Conservation (phyloP, 768 basidiomycete species). For the Coprinellus aureogranulatus region DNA sequence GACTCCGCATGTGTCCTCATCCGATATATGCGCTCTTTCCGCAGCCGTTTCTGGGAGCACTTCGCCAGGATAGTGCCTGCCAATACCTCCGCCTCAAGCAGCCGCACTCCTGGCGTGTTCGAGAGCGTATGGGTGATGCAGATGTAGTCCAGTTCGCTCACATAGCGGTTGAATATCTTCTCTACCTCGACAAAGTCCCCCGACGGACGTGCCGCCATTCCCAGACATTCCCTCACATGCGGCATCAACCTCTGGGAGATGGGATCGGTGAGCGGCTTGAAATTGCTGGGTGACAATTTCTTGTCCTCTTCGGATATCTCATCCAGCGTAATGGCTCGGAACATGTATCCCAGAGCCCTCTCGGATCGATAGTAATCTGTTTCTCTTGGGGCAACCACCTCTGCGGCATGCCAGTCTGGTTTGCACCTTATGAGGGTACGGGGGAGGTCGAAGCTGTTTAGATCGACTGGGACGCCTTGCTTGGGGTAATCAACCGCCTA, state of each 20-base stretch:
- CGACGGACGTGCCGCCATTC: slow-evolving; percentile 13
- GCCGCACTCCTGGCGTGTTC: slow-evolving; percentile 47
- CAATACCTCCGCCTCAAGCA: slow-evolving; percentile 74
- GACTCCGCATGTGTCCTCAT: slow-evolving; percentile 58
- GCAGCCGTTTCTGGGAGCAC: slow-evolving; percentile 60
- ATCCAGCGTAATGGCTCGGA: slow-evolving; percentile 55
- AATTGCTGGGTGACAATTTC: slow-evolving; percentile 10
- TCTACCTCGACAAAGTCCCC: slow-evolving; percentile 26
- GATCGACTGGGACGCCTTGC: slow-evolving; percentile 64
- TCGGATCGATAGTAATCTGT: slow-evolving; percentile 71
- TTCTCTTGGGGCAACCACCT: slow-evolving; percentile 49
- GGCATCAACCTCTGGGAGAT: slow-evolving; percentile 34
- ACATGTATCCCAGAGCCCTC: slow-evolving; percentile 70
- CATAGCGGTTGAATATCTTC: slow-evolving; percentile 49
- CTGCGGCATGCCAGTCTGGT: slow-evolving; percentile 76
- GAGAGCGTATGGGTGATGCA: slow-evolving; percentile 66
- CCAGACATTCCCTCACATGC: slow-evolving; percentile 28
- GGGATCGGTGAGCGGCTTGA: slow-evolving; percentile 31
- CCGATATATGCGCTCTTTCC: slow-evolving; percentile 55
- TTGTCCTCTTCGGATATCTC: slow-evolving; percentile 28
- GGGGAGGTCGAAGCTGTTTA: slow-evolving; percentile 47
- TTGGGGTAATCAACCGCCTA: slow-evolving; percentile 81
- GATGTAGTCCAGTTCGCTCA: slow-evolving; percentile 68
- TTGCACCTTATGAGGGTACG: slow-evolving; percentile 59
- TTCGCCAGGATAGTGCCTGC: slow-evolving; percentile 72